Evolutionary conservation across 495 filamentous ascomycete species (phyloP), one percentile per base, ranked within the genome.

Genomic region (Annulohypoxylon stygium): DNA sequence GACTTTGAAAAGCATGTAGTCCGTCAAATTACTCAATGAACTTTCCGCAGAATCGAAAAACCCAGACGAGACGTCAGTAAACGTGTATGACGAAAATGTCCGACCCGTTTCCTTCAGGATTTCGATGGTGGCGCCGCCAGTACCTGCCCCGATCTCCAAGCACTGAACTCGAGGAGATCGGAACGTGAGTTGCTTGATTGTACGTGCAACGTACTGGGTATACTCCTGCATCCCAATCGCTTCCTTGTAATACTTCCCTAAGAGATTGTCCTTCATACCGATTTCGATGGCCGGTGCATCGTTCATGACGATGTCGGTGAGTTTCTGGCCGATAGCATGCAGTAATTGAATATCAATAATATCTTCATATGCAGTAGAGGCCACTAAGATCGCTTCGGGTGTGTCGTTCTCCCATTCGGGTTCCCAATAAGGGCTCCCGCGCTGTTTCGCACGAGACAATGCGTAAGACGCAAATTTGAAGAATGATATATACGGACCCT

Each of bases 131-230:
- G 84, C 75, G 11, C 79, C 81, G 0, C 85, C 85, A 3, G 84
- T 85, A 2, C 80, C 83, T 9, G 81, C 82, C 37, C 87, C 86
- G 53, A 89, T 80, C 64, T 88, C 86, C 26, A 89, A 76, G 4
- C 88, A 78, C 4, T 82, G 26, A 2, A 37, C 6, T 25, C 26
- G 30, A 18, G 53, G 53, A 57, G 25, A 53, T 3, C 48, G 48
- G 11, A 26, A 30, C 10, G 48, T 30, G 30, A 53, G 20, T 26
- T 53, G 48, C 4, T 25, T 30, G 10, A 53, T 20, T 20, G 18
- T 53, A 26, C 48, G 48, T 25, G 20, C 48, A n/a, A 53, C 9
- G 10, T 30, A 26, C 43, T 20, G 43, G 0, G 43, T 18, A 9
- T 18, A 47, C 9, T 47, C 43, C 16, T 20, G 43, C 43, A 47